Evolutionary conservation across 1,284 basidiomycete species (phyloP), one percentile per base, ranked within the genome.

Genomic region (Amylostereum areolatum): DNA sequence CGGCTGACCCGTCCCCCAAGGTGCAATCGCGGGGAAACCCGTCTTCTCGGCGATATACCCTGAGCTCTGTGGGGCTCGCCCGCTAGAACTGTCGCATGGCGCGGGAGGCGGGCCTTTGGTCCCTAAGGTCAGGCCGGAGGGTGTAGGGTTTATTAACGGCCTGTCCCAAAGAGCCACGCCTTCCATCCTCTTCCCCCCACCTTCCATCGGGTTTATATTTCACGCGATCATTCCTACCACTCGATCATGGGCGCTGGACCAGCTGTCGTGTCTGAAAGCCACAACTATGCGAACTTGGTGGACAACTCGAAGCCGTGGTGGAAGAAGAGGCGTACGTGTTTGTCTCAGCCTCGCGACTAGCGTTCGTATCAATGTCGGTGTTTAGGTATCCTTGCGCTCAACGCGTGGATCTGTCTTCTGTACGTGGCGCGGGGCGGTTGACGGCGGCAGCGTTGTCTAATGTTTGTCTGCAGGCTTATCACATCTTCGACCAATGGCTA

Each of bases 401-500:
- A 86, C 59, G 69, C 68, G 24, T 86, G 83, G 81, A 81, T 85
- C 51, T 57, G 78, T 36, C 67, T 86, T 35, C 66, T 85, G 80
- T 81, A 52, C 49, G 75, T 67, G 1, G 31, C 39, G 12, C 18
- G 45, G 10, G 12, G 24, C 43, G 11, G 12, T 30, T 29, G 10
- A 46, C 5, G 28, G 10, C 29, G 29, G 35, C 40, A 5, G 45
- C 12, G 36, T 2, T 27, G 24, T 41, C 25, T 10, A 8, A 35
- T 42, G 24, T 9, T 41, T 47, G 41, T 46, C 1, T 42, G 6
- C 50, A 83, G 82, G 41, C 75, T 86, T 43, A 85, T 86, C 58
- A 85, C 83, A 5, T 85, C 83, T 3, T 81, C 81, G 11, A 85
- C 82, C 50, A 85, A 83, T 58, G 84, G 84, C 43, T 88, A 83